Evolutionary conservation across 2,329 filamentous ascomycete genomes (phyloP).

Genomic region (Basipetospora chlamydospora): DNA sequence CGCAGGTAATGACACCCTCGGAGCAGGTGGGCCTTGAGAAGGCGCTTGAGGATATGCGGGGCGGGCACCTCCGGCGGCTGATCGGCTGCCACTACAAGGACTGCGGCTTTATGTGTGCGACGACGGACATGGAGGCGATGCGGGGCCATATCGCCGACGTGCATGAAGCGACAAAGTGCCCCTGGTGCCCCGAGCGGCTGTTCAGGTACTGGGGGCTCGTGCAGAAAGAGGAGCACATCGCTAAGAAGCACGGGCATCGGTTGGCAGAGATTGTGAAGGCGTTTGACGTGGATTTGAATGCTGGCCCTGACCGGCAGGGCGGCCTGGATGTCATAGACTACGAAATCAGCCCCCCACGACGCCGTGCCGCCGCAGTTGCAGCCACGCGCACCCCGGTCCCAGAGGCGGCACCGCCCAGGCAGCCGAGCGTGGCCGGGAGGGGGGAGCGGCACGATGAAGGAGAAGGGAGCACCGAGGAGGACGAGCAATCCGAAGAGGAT

Average conservation of each 20-base stretch:
- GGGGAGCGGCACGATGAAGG: not conserved
- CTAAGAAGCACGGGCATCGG: conserved; percentile 10
- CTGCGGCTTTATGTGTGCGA: conserved; percentile 17
- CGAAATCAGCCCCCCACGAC: not conserved
- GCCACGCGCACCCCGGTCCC: not conserved
- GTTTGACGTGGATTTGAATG: not conserved
- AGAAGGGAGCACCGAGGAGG: not conserved
- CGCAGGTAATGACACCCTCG: conserved; percentile 22
- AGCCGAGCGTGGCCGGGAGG: not conserved
- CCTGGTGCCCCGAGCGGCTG: conserved; percentile 15
- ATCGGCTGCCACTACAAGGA: conserved; percentile 20
- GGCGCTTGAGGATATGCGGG: not conserved
- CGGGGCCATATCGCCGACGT: conserved; percentile 18
- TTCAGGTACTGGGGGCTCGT: conserved; percentile 13
- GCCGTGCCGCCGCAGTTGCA: not conserved
- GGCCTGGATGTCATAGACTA: not conserved
- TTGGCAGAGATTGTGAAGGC: not conserved
- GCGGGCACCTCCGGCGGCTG: conserved; percentile 10
- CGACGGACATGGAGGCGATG: conserved; percentile 14
- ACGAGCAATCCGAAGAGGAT: not conserved
- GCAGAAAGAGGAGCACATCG: conserved; percentile 13
- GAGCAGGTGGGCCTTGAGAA: conserved; percentile 21
- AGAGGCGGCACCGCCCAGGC: conserved; percentile 1
- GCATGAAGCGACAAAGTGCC: conserved; percentile 16
- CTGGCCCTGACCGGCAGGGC: not conserved